Evolutionary conservation across 208 protist genomes (phyloP), one percentile per base, ranked within the genome.

Genomic region (Herpetomonas muscarum): DNA sequence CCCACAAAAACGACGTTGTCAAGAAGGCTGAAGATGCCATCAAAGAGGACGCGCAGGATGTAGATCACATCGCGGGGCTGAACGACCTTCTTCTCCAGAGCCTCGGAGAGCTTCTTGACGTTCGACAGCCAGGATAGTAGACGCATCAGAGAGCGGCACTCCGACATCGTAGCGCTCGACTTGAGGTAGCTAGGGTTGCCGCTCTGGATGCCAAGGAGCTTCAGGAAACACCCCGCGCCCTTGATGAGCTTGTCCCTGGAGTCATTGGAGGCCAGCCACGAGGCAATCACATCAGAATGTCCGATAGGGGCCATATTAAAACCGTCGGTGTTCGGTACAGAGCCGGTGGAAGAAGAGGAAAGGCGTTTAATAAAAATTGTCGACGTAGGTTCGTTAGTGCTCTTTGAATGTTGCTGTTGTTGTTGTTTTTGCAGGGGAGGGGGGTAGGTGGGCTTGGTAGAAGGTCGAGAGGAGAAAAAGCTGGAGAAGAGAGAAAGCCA

Each of bases 231-330:
- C 2, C 81, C 81, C 24, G 66, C 68, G 25, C 79, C 84, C 56
- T 90, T 92, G 46, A 92, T 63, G 28, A 92, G 61, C 70, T 94
- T 94, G 46, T 94, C 84, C 22, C 64, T 74, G 15, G 80, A 71
- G 60, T 92, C 81, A n/a, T 67, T 78, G 30, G 67, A 64, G 28
- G 73, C 61, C 30, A 94, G 51, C 69, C 67, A 90, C 28, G 61
- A 70, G 45, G 64, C 58, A 10, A 80, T 47, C 26, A 83, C 67
- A 12, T 77, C 63, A 44, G 70, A 67, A 54, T 77, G 12, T 49
- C 59, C 21, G 46, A 59, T 2, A 22, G 41, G 29, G 19, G 60
- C 1, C 15, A 32, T 58, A n/a, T n/a, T n/a, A n/a, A n/a, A n/a
- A n/a, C n/a, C n/a, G 49, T 24, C 22, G 30, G 32, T 31, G 34